Evolutionary conservation across 2,329 filamentous ascomycete species (phyloP).

Genomic region (Epichloe elymi): DNA sequence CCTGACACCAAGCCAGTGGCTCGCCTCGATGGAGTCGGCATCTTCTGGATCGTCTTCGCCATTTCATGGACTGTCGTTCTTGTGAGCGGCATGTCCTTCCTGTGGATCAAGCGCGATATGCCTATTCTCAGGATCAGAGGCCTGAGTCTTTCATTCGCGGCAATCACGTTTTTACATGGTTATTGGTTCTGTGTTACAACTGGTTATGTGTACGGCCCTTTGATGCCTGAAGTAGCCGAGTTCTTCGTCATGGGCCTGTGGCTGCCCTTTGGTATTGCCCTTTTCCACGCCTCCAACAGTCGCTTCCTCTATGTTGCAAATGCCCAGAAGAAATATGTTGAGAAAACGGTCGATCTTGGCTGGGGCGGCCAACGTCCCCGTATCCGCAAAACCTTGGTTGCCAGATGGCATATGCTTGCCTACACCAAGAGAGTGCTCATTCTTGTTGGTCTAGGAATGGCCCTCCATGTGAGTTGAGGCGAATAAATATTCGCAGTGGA

Average conservation of each 20-base stretch:
- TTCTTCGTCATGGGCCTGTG: conserved; percentile 57
- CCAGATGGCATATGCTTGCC: conserved; percentile 27
- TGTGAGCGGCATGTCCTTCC: conserved; percentile 25
- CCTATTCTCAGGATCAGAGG: conserved; percentile 28
- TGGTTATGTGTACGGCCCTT: conserved; percentile 25
- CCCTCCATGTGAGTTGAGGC: conserved; percentile 33
- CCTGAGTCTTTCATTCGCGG: conserved; percentile 25
- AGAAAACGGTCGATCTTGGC: conserved; percentile 5
- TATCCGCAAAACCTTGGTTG: conserved; percentile 17
- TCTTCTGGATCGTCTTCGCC: conserved; percentile 27
- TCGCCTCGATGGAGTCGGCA: conserved; percentile 24
- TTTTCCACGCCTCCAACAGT: conserved; percentile 52
- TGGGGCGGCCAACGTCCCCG: conserved; percentile 6
- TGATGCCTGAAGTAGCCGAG: conserved; percentile 38
- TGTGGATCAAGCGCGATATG: conserved; percentile 26
- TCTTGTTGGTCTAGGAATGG: conserved; percentile 40
- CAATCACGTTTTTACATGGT: conserved; percentile 26
- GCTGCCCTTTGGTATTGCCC: conserved; percentile 49
- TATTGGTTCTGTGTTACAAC: conserved; percentile 29
- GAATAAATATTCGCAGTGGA: not conserved
- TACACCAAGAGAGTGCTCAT: conserved; percentile 35
- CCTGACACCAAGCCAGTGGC: conserved; percentile 18
- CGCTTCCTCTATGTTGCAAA: conserved; percentile 46
- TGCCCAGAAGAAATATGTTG: conserved; percentile 33
- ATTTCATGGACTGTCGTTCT: conserved; percentile 26